Percentiles rank a stretch among this genome's conserved stretches.
Conservation (phyloP, 2,329 filamentous ascomycete species). For the Septoria petroselini region DNA sequence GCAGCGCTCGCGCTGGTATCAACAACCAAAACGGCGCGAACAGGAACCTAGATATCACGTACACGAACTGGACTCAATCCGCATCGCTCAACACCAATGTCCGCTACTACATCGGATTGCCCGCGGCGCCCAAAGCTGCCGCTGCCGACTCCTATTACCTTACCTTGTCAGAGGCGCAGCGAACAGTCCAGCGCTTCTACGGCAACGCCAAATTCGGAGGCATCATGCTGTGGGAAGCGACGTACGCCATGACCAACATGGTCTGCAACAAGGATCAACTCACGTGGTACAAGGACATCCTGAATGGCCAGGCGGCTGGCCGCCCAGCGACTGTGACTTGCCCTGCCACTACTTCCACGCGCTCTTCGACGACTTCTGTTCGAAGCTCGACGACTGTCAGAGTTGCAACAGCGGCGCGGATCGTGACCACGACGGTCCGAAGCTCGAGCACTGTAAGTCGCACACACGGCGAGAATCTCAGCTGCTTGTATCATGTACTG, state of each 20-base stretch:
- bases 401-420: neutral
- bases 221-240: constrained; percentile 60
- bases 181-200: constrained; percentile 46
- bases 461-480: no score
- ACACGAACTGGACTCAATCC: constrained; percentile 37
- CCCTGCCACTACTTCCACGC: constrained; percentile 1
- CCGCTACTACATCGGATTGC: constrained; percentile 56
- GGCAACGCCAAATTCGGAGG: constrained; percentile 51
- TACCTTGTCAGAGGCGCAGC: constrained; percentile 45
- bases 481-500: no score
- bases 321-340: constrained; percentile 2
- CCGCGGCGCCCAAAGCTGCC: constrained; percentile 32
- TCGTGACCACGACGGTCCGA: no score
- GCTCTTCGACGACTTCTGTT: neutral
- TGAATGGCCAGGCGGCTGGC: constrained; percentile 24
- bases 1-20: constrained; percentile 47
- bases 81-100: constrained; percentile 46
- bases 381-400: neutral
- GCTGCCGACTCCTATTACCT: constrained; percentile 45
- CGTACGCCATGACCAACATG: constrained; percentile 36
- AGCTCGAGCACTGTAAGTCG: no score
- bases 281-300: constrained; percentile 49
- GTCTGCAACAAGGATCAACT: constrained; percentile 47
- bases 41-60: constrained; percentile 28
- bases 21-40: constrained; percentile 34